Percentiles rank a stretch among this genome's conserved stretches.
Conservation (phyloP, 2,329 filamentous ascomycete species). For the Magnaporthiopsis rhizophila region DNA sequence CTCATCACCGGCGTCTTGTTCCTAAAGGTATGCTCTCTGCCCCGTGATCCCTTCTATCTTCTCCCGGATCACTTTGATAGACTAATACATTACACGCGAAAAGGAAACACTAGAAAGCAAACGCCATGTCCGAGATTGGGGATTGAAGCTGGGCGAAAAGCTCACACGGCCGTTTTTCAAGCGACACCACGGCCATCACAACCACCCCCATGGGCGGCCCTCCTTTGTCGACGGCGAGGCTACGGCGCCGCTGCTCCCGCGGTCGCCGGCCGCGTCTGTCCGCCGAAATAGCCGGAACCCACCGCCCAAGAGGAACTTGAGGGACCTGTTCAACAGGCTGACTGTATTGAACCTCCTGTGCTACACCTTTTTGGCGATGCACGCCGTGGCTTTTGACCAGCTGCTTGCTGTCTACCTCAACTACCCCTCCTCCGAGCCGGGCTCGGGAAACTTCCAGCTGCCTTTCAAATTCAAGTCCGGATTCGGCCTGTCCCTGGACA, state of each 20-base stretch:
- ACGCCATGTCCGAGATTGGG: conserved; percentile 63
- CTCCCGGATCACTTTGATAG: background rate
- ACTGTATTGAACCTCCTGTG: conserved; percentile 45
- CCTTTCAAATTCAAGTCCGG: conserved; percentile 80
- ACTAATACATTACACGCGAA: background rate
- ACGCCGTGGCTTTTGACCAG: conserved; percentile 80
- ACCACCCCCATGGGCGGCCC: conserved; percentile 27
- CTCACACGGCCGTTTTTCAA: conserved; percentile 34
- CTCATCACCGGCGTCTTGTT: conserved; percentile 69
- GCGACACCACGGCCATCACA: conserved; percentile 14
- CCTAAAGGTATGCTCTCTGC: conserved; percentile 45
- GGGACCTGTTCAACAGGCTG: conserved; percentile 22
- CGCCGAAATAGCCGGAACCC: background rate
- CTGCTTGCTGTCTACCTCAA: conserved; percentile 84
- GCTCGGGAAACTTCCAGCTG: conserved; percentile 49
- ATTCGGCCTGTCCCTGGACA: conserved; percentile 63
- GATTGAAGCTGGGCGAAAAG: conserved; percentile 62
- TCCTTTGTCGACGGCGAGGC: conserved; percentile 50
- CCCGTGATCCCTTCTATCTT: background rate
- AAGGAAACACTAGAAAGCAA: conserved; percentile 74
- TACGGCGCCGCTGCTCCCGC: conserved; percentile 44
- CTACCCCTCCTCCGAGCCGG: conserved; percentile 50
- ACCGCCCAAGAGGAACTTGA: conserved; percentile 10
- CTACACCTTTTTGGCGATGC: conserved; percentile 75
- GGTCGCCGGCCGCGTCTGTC: conserved; percentile 7